These are phyloP conservation scores for Bacterosira constricta DNA, from an alignment of 108 stramenopile genomes.

Conservation along the genomic window DNA sequence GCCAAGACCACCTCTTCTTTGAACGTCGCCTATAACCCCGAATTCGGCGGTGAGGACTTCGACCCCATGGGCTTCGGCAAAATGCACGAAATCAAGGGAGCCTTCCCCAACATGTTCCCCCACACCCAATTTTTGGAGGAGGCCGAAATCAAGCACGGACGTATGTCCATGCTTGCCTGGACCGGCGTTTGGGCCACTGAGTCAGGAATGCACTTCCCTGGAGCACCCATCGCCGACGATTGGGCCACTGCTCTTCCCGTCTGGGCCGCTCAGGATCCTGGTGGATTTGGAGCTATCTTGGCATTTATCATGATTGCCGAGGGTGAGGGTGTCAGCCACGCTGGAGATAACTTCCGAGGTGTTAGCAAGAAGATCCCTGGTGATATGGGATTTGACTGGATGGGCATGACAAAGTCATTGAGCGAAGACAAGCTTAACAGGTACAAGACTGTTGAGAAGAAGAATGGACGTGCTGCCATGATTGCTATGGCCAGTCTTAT, in stretches of 20 bases:
- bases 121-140: constrained; percentile 85
- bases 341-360: constrained; percentile 92
- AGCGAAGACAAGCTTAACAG: constrained; percentile 62
- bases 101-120: constrained; percentile 94
- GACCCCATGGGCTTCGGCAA: constrained; percentile 54
- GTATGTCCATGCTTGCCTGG: constrained; percentile 92
- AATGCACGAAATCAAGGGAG: constrained; percentile 54
- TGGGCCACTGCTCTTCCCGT: constrained; percentile 87
- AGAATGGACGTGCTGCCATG: constrained; percentile 92
- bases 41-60: constrained; percentile 41
- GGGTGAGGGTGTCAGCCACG: constrained; percentile 86
- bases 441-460: constrained; percentile 84
- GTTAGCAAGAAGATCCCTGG: constrained; percentile 86
- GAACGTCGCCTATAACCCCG: constrained; percentile 35
- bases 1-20: constrained; percentile 37
- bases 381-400: constrained; percentile 81
- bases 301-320: constrained; percentile 79
- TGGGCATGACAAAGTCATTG: constrained; percentile 74
- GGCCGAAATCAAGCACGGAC: constrained; percentile 93
- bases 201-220: constrained; percentile 87
- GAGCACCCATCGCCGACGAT: constrained; percentile 78
- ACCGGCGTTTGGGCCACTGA: constrained; percentile 91
- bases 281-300: constrained; percentile 73
- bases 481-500: constrained; percentile 92
- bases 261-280: constrained; percentile 81